Percentiles rank a stretch among this genome's conserved stretches.
Evolutionary conservation across 352 stramenopile genomes (phyloP).

Genomic region (Globisporangium megalacanthum): DNA sequence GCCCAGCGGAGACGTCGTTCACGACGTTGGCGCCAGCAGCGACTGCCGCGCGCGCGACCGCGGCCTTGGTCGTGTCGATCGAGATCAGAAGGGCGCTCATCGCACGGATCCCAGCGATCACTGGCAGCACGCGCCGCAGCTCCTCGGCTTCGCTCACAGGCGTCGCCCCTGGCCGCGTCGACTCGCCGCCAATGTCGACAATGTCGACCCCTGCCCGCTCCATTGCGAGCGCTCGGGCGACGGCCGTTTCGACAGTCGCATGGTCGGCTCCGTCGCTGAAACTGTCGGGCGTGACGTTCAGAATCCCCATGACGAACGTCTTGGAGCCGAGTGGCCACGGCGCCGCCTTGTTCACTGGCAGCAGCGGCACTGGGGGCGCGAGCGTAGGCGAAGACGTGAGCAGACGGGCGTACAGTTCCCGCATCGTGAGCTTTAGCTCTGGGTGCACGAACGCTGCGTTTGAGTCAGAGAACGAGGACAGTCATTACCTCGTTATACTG

Average conservation of each 20-base stretch:
- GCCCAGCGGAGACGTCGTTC: conserved; percentile 96
- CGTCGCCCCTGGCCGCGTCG: conserved; percentile 94
- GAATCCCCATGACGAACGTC: conserved; percentile 96
- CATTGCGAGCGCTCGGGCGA: conserved; percentile 88
- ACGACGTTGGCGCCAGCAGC: conserved; percentile 93
- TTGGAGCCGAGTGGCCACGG: conserved; percentile 52
- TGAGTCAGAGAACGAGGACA: neutral
- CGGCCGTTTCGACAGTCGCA: conserved; percentile 41
- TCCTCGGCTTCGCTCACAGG: conserved; percentile 88
- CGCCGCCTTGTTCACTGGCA: conserved; percentile 37
- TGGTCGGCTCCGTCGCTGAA: conserved; percentile 87
- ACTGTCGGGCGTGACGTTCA: conserved; percentile 99
- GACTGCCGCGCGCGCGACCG: conserved; percentile 87
- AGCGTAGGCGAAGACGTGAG: conserved; percentile 21
- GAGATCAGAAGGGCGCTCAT: conserved; percentile 86
- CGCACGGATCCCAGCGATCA: conserved; percentile 89
- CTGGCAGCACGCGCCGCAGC: conserved; percentile 87
- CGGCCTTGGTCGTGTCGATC: conserved; percentile 95
- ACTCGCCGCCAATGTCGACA: conserved; percentile 98
- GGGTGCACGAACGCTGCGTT: conserved; percentile 73
- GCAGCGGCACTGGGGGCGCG: conserved; percentile 37
- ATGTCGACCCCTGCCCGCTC: conserved; percentile 89
- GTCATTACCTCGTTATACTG: no score
- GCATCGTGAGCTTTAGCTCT: conserved; percentile 62
- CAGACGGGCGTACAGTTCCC: conserved; percentile 51